Conservation (phyloP, 805 yeast genomes). For the Metschnikowia similis region DNA sequence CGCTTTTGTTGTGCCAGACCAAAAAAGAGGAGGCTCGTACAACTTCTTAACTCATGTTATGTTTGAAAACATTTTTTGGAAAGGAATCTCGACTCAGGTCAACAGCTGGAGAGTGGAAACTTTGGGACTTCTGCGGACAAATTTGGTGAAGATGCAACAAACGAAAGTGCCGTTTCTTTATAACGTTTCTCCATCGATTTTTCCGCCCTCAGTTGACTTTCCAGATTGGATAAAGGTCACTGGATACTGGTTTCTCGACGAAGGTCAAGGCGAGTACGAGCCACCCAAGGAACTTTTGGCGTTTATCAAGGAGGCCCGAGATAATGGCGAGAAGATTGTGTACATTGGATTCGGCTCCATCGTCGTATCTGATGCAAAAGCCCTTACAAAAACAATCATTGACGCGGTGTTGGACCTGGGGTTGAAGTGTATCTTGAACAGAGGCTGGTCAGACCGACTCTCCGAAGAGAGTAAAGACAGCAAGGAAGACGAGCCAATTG, state of each 20-base stretch:
- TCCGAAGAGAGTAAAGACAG: slow-evolving; percentile 21
- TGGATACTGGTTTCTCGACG: slow-evolving; percentile 92
- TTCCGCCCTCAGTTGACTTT: slow-evolving; percentile 91
- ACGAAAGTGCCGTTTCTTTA: slow-evolving; percentile 82
- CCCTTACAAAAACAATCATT: slow-evolving; percentile 70
- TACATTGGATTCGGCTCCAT: slow-evolving; percentile 96
- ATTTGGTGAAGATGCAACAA: slow-evolving; percentile 66
- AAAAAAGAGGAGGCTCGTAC: slow-evolving; percentile 87
- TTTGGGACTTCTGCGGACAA: slow-evolving; percentile 64
- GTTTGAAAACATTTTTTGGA: slow-evolving; percentile 92
- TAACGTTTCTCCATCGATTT: slow-evolving; percentile 80
- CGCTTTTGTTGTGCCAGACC: slow-evolving; percentile 93
- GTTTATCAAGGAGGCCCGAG: slow-evolving; percentile 61
- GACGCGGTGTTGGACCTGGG: slow-evolving; percentile 78
- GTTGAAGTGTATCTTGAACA: slow-evolving; percentile 81
- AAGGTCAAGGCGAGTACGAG: slow-evolving; percentile 44
- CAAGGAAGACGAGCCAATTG: slow-evolving; percentile 32
- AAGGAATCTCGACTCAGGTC: slow-evolving; percentile 81
- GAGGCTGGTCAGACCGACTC: slow-evolving; percentile 90
- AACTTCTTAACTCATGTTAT: slow-evolving; percentile 89
- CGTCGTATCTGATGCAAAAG: slow-evolving; percentile 78
- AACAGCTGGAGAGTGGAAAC: slow-evolving; percentile 80
- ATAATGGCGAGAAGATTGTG: slow-evolving; percentile 64
- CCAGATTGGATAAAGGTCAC: slow-evolving; percentile 95
- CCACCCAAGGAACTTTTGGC: slow-evolving; percentile 57